Evolutionary conservation across 768 basidiomycete genomes (phyloP).

Genomic region (Amanita pallidorosea): DNA sequence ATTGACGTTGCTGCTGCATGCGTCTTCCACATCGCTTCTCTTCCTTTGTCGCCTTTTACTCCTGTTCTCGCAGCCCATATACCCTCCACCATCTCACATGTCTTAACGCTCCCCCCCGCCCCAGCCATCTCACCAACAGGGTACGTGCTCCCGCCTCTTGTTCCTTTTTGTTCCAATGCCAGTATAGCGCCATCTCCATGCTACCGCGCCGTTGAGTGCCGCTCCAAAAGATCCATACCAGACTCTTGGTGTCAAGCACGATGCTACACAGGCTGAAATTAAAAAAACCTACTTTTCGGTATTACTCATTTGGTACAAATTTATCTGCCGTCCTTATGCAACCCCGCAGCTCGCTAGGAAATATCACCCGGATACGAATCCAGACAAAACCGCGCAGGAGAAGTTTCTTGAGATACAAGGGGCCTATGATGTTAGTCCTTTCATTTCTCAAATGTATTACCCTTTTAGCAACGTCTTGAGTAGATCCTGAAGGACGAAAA

Average conservation of each 20-base stretch:
- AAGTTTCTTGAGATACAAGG: slow-evolving; percentile 95
- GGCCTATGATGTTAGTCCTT: slow-evolving; percentile 76
- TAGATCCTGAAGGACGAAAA: slow-evolving; percentile 91
- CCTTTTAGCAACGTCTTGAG: not conserved
- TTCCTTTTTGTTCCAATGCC: slow-evolving; percentile 11
- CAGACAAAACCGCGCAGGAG: slow-evolving; percentile 80
- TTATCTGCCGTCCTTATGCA: slow-evolving; percentile 7
- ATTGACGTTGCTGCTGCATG: not conserved
- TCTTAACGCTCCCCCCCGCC: slow-evolving; percentile 12
- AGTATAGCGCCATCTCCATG: slow-evolving; percentile 65
- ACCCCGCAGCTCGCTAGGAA: slow-evolving; percentile 80
- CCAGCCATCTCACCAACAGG: slow-evolving; percentile 26
- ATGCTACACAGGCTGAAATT: slow-evolving; percentile 79
- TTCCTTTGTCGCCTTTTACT: slow-evolving; percentile 47
- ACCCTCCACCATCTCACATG: slow-evolving; percentile 28
- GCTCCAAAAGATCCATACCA: slow-evolving; percentile 79
- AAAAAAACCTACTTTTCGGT: slow-evolving; percentile 98
- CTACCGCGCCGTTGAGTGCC: slow-evolving; percentile 43
- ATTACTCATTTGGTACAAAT: slow-evolving; percentile 7
- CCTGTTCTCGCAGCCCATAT: slow-evolving; percentile 38
- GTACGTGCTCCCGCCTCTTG: slow-evolving; percentile 17
- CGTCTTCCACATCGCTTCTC: slow-evolving; percentile 41
- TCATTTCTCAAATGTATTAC: slow-evolving; percentile 1
- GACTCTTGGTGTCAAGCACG: slow-evolving; percentile 79
- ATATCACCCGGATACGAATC: slow-evolving; percentile 96